Base-by-base conservation (phyloP, 179 eudicot genomes). In the Dionaea muscipula region DNA sequence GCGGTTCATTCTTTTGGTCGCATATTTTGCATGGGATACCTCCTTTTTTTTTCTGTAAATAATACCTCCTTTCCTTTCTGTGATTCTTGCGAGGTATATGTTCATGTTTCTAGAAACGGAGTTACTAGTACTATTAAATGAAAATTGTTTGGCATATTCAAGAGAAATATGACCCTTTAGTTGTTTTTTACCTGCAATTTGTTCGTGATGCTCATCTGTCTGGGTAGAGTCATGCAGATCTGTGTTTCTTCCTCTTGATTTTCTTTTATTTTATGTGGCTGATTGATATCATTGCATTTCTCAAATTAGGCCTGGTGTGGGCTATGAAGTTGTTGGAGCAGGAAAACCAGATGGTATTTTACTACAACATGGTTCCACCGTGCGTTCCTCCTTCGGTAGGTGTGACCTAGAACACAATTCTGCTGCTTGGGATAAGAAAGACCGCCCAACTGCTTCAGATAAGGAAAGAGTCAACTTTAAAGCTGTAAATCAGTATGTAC, bases 401-500 rank as follows among this genome's bases (percentile, higher is more conserved):
- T 51, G 76, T 65, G 89, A 82, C 23, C 81, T 70, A 40, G 89
- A 79, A 35, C 72, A 45, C 51, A 67, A 47, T 54, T 51, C 75
- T 51, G 48, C 59, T 55, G 71, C 68, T 56, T 70, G 65, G 45
- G 82, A 79, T 56, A 70, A 72, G 70, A 73, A 65, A 58, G 86
- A 78, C 20, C 76, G 74, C 19, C 56, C 72, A 14, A 53, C 53
- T 51, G 62, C 59, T 47, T 61, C 69, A 27, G 83, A 80, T 40
- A 82, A 77, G 61, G 90, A 82, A 62, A 75, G 74, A 60, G 70
- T 71, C 48, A 82, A 75, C 55, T 50, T 71, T 47, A 77, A 68
- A 80, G 61, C 74, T 56, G 67, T 71, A 47, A 77, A 67, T 71
- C 80, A 75, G 90, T 82, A 43, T 43, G 47, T 19, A 43, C 47